A percentile compares a stretch with the other conserved stretches of the same genome.
phyloP scores from a whole-genome alignment of 2,329 filamentous ascomycete species.

The Dryadomyces sulphureus region DNA sequence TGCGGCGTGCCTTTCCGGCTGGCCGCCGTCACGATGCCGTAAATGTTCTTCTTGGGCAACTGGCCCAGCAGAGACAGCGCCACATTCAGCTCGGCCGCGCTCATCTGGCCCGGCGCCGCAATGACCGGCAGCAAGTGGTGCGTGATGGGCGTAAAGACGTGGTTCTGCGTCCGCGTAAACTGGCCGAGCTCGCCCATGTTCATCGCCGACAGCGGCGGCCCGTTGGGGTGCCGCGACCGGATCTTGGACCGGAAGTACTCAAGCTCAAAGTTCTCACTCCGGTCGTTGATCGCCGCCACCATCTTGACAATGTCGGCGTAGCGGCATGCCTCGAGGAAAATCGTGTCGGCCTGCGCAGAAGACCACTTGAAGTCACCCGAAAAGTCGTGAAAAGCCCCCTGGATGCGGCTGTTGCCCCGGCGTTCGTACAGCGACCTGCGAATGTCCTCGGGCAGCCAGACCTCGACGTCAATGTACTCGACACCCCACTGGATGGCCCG shows the following conservation, averaged over 20 bases:
- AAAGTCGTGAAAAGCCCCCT: slow-evolving; percentile 87
- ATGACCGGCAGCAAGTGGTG: slow-evolving; percentile 73
- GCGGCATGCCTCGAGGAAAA: slow-evolving; percentile 56
- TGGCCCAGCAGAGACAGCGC: slow-evolving; percentile 67
- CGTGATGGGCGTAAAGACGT: slow-evolving; percentile 76
- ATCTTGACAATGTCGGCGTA: slow-evolving; percentile 84
- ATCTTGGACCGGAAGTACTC: slow-evolving; percentile 77
- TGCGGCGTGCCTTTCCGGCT: slow-evolving; percentile 52
- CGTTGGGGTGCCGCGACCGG: slow-evolving; percentile 49
- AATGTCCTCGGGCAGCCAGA: slow-evolving; percentile 72
- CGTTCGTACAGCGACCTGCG: slow-evolving; percentile 50
- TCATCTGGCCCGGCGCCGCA: slow-evolving; percentile 73
- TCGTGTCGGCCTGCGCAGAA: slow-evolving; percentile 51
- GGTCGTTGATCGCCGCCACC: slow-evolving; percentile 69
- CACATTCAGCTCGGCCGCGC: slow-evolving; percentile 71
- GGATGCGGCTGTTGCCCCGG: slow-evolving; percentile 68
- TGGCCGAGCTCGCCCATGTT: slow-evolving; percentile 84
- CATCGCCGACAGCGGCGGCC: slow-evolving; percentile 64
- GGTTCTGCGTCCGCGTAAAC: slow-evolving; percentile 69
- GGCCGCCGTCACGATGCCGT: slow-evolving; percentile 59
- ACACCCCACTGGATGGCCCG: slow-evolving; percentile 79
- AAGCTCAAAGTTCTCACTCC: slow-evolving; percentile 79
- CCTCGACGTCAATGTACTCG: slow-evolving; percentile 79
- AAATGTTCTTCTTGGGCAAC: slow-evolving; percentile 64
- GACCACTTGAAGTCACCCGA: slow-evolving; percentile 76